Evolutionary conservation across 2,329 filamentous ascomycete species (phyloP).

Genomic region (Pseudogymnoascus sp.): DNA sequence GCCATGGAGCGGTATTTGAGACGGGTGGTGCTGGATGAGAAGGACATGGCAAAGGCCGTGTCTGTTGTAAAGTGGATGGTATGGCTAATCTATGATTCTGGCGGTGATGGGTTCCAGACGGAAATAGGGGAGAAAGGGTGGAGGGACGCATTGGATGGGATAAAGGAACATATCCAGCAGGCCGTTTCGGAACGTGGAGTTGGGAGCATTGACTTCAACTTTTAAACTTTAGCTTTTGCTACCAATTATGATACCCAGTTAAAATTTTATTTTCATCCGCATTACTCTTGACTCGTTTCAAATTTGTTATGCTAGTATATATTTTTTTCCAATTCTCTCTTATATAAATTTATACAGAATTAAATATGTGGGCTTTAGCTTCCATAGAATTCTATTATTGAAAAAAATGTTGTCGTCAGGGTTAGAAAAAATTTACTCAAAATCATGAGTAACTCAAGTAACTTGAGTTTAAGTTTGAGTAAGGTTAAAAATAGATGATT

Average conservation of each 20-base stretch:
- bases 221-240: neutral
- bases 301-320: neutral
- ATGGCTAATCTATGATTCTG: conserved; percentile 43
- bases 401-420: neutral
- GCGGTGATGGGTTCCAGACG: conserved; percentile 31
- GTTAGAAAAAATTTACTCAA: too few relatives aligned
- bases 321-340: neutral
- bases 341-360: too few relatives aligned
- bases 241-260: neutral
- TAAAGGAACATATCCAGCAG: conserved; percentile 43
- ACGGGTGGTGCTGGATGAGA: conserved; percentile 65
- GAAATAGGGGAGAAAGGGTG: conserved; percentile 36
- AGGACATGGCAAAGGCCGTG: conserved; percentile 66
- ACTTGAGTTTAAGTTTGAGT: too few relatives aligned
- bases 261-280: neutral
- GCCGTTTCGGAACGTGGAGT: conserved; percentile 50
- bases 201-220: conserved; percentile 41
- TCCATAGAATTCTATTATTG: conserved; percentile 1
- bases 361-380: neutral
- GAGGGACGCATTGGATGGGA: conserved; percentile 34
- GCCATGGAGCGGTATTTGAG: conserved; percentile 65
- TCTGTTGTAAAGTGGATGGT: conserved; percentile 61
- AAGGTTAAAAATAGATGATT: too few relatives aligned
- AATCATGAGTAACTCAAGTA: too few relatives aligned
- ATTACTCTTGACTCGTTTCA: neutral